These are phyloP conservation scores for Leucocoprinus leucothites DNA, from an alignment of 768 basidiomycete genomes.

Conservation along the genomic window DNA sequence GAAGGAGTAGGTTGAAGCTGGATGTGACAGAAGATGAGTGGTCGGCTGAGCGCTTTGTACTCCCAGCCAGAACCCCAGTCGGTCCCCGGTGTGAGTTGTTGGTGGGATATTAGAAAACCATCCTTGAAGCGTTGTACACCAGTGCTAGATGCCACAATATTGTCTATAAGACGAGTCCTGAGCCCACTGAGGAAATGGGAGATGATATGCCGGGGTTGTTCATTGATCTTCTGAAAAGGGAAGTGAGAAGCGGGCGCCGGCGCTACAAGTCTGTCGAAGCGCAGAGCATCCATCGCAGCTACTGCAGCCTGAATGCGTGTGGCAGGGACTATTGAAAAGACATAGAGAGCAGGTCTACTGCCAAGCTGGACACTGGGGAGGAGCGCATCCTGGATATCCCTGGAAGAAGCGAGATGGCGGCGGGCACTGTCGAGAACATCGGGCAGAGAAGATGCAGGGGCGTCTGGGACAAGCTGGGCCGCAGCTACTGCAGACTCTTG, in stretches of 20 bases:
- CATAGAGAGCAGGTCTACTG: constrained; percentile 45
- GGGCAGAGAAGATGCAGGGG: constrained; percentile 21
- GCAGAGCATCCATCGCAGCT: constrained; percentile 30
- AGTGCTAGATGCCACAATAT: constrained; percentile 43
- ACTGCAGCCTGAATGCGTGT: background rate
- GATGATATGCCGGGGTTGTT: constrained; percentile 23
- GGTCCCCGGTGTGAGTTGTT: background rate
- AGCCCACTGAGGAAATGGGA: constrained; percentile 62
- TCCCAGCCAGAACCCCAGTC: constrained; percentile 73
- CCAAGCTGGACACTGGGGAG: constrained; percentile 49
- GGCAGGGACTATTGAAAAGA: constrained; percentile 48
- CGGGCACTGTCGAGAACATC: constrained; percentile 57
- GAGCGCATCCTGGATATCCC: constrained; percentile 45
- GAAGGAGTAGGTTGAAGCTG: constrained; percentile 44
- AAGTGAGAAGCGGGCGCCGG: constrained; percentile 1
- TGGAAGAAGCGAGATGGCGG: constrained; percentile 39
- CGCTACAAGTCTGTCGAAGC: constrained; percentile 44
- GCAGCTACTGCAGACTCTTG: constrained; percentile 40
- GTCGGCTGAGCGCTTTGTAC: constrained; percentile 47
- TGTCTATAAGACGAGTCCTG: constrained; percentile 51
- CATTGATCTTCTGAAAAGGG: constrained; percentile 14
- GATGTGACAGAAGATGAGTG: constrained; percentile 59
- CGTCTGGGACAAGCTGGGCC: constrained; percentile 33
- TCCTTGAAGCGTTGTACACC: constrained; percentile 45
- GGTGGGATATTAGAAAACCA: constrained; percentile 58